A percentile compares a stretch with the other conserved stretches of the same genome.
Evolutionary conservation across 2,329 filamentous ascomycete genomes (phyloP).

Genomic region (Diaporthe citriasiana): DNA sequence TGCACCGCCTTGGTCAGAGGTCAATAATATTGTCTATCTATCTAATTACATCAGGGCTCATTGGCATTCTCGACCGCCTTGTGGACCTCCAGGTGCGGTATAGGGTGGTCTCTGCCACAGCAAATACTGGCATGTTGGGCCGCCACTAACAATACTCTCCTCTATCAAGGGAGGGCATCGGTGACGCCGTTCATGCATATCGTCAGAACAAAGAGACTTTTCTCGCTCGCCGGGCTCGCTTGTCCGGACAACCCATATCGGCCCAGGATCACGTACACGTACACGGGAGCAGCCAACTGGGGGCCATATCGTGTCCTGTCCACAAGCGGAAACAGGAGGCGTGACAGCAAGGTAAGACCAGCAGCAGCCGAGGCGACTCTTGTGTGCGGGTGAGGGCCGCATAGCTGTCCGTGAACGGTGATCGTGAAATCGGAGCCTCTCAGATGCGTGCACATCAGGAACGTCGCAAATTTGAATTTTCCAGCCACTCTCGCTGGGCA

Average conservation of each 20-base stretch:
- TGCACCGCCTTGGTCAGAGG: conserved; percentile 1
- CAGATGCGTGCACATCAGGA: conserved; percentile 14
- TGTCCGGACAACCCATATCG: background rate
- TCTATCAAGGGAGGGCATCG: conserved; percentile 38
- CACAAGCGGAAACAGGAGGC: conserved; percentile 17
- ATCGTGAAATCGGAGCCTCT: conserved; percentile 14
- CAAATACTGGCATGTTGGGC: conserved; percentile 38
- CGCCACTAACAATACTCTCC: conserved; percentile 33
- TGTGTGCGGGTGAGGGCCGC: conserved; percentile 11
- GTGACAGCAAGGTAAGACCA: conserved; percentile 11
- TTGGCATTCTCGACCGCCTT: conserved; percentile 35
- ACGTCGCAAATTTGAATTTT: conserved; percentile 22
- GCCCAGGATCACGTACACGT: background rate
- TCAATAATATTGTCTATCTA: conserved; percentile 24
- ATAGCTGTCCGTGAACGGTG: conserved; percentile 17
- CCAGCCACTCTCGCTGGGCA: conserved; percentile 24
- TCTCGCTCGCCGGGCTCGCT: background rate
- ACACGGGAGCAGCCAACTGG: background rate
- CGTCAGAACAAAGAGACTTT: conserved; percentile 10
- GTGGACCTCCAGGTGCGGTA: conserved; percentile 33
- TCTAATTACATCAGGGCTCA: conserved; percentile 28
- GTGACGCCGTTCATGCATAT: conserved; percentile 21
- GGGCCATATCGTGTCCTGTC: background rate
- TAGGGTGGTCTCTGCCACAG: conserved; percentile 33
- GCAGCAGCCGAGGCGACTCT: conserved; percentile 7